phyloP scores from a whole-genome alignment of 2,329 filamentous ascomycete genomes.

The Camillea tinctor region DNA sequence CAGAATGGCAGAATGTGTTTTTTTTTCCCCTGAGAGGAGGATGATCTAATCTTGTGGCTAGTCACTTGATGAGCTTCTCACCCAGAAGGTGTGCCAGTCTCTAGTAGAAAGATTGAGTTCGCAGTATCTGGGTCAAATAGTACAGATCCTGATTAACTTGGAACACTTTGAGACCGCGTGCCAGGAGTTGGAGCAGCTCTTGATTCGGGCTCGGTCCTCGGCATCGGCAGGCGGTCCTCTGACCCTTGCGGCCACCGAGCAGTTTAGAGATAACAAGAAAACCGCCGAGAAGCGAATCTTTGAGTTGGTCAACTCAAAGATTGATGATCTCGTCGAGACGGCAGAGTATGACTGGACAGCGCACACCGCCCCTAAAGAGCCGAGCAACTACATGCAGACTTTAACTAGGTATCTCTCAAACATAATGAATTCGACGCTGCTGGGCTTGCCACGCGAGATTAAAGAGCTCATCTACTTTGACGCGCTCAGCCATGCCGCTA shows the following conservation, averaged over 20 bases:
- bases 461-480: conserved; percentile 99
- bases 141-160: conserved; percentile 96
- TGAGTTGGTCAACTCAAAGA: conserved; percentile 97
- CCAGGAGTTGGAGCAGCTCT: conserved; percentile 79
- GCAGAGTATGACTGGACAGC: conserved; percentile 89
- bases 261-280: conserved; percentile 89
- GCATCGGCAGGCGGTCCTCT: conserved; percentile 78
- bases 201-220: conserved; percentile 82
- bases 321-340: conserved; percentile 94
- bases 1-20: neutral
- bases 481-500: conserved; percentile 84
- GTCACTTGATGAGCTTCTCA: conserved; percentile 93
- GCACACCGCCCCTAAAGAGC: conserved; percentile 63
- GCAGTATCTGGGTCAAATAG: conserved; percentile 95
- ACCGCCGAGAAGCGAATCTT: conserved; percentile 97
- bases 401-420: conserved; percentile 89
- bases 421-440: conserved; percentile 92
- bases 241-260: conserved; percentile 76
- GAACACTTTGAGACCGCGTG: conserved; percentile 97
- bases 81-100: conserved; percentile 85
- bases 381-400: conserved; percentile 93
- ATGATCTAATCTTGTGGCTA: conserved; percentile 37
- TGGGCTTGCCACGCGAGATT: conserved; percentile 91
- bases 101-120: conserved; percentile 85
- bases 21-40: conserved; percentile 11